A percentile compares a stretch with the other conserved stretches of the same genome.
phyloP scores from a whole-genome alignment of 352 stramenopile genomes.

The Phytopythium montanum region DNA sequence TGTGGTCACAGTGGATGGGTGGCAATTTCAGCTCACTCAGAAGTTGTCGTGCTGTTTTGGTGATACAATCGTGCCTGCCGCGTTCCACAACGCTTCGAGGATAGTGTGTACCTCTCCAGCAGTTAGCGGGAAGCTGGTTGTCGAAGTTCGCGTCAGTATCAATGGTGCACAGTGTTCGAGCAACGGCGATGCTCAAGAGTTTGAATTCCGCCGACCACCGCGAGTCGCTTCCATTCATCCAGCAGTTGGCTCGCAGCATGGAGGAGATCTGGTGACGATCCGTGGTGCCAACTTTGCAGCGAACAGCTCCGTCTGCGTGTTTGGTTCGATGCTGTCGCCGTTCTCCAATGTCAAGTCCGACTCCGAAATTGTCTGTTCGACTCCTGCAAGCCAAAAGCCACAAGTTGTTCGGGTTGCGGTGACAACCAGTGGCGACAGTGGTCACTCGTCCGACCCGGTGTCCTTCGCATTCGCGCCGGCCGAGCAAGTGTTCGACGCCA shows the following conservation, averaged over 20 bases:
- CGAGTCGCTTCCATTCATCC: slow-evolving; percentile 30
- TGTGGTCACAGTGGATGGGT: slow-evolving; percentile 32
- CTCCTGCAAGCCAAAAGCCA: slow-evolving; percentile 22
- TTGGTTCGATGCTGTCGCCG: slow-evolving; percentile 12
- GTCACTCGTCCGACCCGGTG: slow-evolving; percentile 37
- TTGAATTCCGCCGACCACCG: slow-evolving; percentile 37
- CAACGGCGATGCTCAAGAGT: slow-evolving; percentile 18
- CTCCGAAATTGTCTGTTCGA: slow-evolving; percentile 40
- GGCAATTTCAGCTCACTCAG: slow-evolving; percentile 46
- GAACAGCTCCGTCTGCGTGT: slow-evolving; percentile 38
- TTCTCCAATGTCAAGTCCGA: slow-evolving; percentile 18
- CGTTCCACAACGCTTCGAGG: slow-evolving; percentile 59
- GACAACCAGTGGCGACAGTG: slow-evolving; percentile 53
- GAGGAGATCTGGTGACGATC: slow-evolving; percentile 46
- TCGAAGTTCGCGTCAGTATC: slow-evolving; percentile 37
- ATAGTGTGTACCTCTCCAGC: slow-evolving; percentile 51
- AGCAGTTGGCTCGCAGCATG: slow-evolving; percentile 30
- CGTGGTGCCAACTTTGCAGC: slow-evolving; percentile 35
- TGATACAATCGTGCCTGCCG: slow-evolving; percentile 35
- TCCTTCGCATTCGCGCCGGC: slow-evolving; percentile 38
- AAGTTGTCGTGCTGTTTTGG: slow-evolving; percentile 70
- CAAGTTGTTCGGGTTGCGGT: slow-evolving; percentile 33
- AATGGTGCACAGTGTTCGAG: slow-evolving; percentile 65
- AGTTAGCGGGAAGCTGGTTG: slow-evolving; percentile 13
- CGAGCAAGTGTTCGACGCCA: slow-evolving; percentile 39